Conservation (phyloP, 495 filamentous ascomycete genomes). For the Penicillium fimorum region DNA sequence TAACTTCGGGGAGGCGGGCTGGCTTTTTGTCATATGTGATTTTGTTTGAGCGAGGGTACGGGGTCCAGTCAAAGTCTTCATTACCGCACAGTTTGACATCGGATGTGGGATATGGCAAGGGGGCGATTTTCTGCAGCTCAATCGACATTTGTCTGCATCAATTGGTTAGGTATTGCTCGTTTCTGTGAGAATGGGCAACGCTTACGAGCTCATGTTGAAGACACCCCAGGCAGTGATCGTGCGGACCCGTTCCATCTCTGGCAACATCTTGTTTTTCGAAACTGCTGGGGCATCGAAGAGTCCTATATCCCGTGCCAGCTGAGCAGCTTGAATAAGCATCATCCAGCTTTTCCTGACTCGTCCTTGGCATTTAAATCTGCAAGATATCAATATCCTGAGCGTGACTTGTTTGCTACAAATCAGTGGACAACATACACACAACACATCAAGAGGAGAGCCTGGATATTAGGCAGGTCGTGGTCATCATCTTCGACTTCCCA, state of each 20-base stretch:
- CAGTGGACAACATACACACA: slow-evolving; percentile 31
- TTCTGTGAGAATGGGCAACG: neutral
- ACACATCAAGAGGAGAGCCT: slow-evolving; percentile 39
- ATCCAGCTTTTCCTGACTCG: slow-evolving; percentile 34
- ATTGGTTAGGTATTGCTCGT: slow-evolving; percentile 12
- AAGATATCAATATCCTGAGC: slow-evolving; percentile 15
- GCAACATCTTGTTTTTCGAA: slow-evolving; percentile 14
- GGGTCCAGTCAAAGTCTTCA: slow-evolving; percentile 32
- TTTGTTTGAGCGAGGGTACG: slow-evolving; percentile 42
- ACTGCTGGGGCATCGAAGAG: slow-evolving; percentile 24
- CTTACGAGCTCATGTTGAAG: slow-evolving; percentile 36
- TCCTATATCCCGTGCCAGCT: slow-evolving; percentile 35
- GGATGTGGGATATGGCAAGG: slow-evolving; percentile 24
- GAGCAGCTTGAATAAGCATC: slow-evolving; percentile 36
- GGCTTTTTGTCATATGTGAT: slow-evolving; percentile 29
- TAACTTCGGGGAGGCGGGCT: slow-evolving; percentile 32
- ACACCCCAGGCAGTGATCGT: slow-evolving; percentile 38
- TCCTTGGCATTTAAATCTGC: slow-evolving; percentile 35
- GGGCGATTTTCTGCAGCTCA: slow-evolving; percentile 25
- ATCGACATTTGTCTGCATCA: slow-evolving; percentile 33
- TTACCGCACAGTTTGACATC: slow-evolving; percentile 18
- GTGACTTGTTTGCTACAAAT: neutral
- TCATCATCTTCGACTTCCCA: slow-evolving; percentile 37
- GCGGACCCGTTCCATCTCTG: slow-evolving; percentile 25
- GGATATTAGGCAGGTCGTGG: slow-evolving; percentile 34